These are phyloP conservation scores for Jacaranda copaia DNA, from an alignment of 257 asterid genomes.

Conservation along the genomic window DNA sequence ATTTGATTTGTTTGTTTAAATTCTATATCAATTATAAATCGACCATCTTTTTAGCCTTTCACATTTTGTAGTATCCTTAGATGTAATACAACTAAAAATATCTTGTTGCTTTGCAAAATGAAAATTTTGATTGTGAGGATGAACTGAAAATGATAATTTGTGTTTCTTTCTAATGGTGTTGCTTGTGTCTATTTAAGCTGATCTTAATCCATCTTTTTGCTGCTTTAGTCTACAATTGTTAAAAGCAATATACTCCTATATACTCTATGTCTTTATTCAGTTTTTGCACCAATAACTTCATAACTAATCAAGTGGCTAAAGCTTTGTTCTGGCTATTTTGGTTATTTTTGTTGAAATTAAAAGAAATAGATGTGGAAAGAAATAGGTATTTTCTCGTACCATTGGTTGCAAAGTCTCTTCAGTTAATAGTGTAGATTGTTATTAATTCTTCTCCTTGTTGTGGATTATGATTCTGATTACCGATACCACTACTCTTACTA, in stretches of 20 bases:
- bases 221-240: neutral
- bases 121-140: neutral
- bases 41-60: constrained; percentile 16
- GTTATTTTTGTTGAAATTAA: constrained; percentile 1
- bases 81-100: neutral
- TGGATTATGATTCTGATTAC: constrained; percentile 14
- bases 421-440: neutral
- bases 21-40: neutral
- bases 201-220: constrained; percentile 1
- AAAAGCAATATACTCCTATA: neutral
- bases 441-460: constrained; percentile 8
- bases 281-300: neutral
- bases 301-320: neutral
- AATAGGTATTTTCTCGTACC: neutral
- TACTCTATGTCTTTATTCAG: constrained; percentile 7
- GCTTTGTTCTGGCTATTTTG: constrained; percentile 2
- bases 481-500: constrained; percentile 15
- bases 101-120: constrained; percentile 1
- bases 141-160: constrained; percentile 3
- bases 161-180: neutral
- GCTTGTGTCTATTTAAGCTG: neutral
- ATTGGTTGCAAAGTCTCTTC: neutral
- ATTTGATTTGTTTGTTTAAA: neutral
- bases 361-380: neutral
- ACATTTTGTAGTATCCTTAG: neutral